Evolutionary conservation across 176 grass and related monocot genomes (phyloP), one percentile per base, ranked within the genome.

Genomic region (Musa schizocarpa): DNA sequence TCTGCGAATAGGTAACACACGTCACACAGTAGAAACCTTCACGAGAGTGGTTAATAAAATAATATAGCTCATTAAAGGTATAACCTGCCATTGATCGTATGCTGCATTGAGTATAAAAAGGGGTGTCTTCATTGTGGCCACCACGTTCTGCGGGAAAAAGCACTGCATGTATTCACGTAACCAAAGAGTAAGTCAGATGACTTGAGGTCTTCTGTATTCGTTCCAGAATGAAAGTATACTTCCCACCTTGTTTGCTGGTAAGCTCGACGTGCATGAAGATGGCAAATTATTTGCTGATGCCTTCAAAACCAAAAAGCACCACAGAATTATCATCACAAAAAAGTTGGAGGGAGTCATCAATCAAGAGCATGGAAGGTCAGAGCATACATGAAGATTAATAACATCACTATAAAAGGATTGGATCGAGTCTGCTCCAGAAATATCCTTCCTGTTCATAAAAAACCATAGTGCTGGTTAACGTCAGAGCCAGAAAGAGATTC

Each of bases 51-150:
- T 21, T 13, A 6, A 61, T n/a, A 13, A 34, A 0, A 3, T 34
- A 34, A 4, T 34, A 34, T 34, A 34, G 29, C 29, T 34, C 29
- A 34, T 34, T 9, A 4, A 56, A 55, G 2, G 10, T 17, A 11
- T 21, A 75, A 99, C 96, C 96, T 99, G 96, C 96, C 96, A 99
- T 79, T 86, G 84, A 12, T 99, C 96, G 70, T 99, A 99, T 11
- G 96, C 96, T 0, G 88, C 80, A 87, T 99, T 99, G 82, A 99
- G 89, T 62, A 95, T 77, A 75, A 99, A 99, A 84, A 92, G 84
- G 1, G 91, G 88, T 11, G 96, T 99, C 50, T 66, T 79, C 65
- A 94, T 86, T 72, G 86, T 87, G 69, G 84, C 78, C 77, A 88
- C 69, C 63, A 92, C 83, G 1, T 99, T 84, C 82, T 94, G 96